These are phyloP conservation scores for Epichloe aotearoae DNA, from an alignment of 2,329 filamentous ascomycete genomes.

Conservation along the genomic window DNA sequence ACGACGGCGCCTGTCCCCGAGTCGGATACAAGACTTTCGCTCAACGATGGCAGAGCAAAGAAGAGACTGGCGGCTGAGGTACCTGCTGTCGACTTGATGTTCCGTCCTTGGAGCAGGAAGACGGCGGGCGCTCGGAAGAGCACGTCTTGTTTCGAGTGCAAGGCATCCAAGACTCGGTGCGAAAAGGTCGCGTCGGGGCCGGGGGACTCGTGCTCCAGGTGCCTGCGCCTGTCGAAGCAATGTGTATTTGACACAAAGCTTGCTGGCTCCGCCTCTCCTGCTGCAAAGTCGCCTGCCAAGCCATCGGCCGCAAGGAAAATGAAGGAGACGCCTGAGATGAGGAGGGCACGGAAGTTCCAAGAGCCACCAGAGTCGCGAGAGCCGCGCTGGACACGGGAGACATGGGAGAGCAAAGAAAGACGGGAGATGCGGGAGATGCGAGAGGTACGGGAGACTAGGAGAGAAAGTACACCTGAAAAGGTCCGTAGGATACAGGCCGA, in stretches of 20 bases:
- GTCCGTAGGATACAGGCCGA: background rate
- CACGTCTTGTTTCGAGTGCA: slow-evolving; percentile 2
- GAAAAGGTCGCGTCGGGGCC: background rate
- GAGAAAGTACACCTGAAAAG: background rate
- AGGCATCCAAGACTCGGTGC: slow-evolving; percentile 3
- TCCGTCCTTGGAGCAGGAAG: slow-evolving; percentile 3
- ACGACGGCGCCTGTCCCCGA: background rate
- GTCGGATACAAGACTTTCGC: background rate
- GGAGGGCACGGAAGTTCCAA: background rate
- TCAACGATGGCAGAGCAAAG: background rate
- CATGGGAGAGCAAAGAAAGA: background rate
- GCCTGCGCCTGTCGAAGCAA: slow-evolving; percentile 1
- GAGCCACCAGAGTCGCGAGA: background rate
- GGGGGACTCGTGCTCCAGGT: background rate
- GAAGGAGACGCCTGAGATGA: background rate
- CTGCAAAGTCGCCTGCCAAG: background rate
- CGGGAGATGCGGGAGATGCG: background rate
- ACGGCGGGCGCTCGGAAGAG: background rate
- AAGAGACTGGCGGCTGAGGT: background rate
- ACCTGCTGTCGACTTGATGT: background rate
- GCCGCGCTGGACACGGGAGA: too few species aligned
- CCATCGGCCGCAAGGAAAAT: background rate
- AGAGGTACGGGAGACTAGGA: background rate
- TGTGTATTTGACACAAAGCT: slow-evolving; percentile 4
- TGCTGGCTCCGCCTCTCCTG: background rate